These are phyloP conservation scores for Avicennia marina DNA, from an alignment of 257 asterid species.

Conservation along the genomic window DNA sequence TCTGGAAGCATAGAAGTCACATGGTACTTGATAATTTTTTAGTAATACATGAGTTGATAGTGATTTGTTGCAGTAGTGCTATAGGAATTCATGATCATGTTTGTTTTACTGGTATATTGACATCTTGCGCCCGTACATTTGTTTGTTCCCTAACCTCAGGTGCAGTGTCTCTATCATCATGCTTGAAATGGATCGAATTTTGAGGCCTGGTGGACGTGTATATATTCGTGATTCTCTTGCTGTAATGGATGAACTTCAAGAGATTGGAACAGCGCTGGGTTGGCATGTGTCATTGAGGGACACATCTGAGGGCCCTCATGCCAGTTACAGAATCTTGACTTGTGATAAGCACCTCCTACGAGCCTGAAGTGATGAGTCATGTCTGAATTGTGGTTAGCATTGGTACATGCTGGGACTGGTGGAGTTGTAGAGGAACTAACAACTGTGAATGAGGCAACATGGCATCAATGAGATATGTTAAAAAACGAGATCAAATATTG, in stretches of 20 bases:
- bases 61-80: no score
- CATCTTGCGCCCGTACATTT: neutral
- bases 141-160: slow-evolving; percentile 38
- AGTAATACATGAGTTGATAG: no score
- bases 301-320: slow-evolving; percentile 90
- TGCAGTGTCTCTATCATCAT: slow-evolving; percentile 73
- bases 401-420: slow-evolving; percentile 19
- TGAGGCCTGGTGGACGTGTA: slow-evolving; percentile 84
- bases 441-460: neutral
- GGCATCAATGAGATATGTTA: neutral
- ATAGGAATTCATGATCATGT: no score
- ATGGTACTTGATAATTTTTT: no score
- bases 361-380: slow-evolving; percentile 3
- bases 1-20: no score
- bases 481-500: slow-evolving; percentile 2
- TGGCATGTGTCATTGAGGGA: slow-evolving; percentile 73
- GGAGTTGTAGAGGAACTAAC: neutral
- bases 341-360: slow-evolving; percentile 55
- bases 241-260: slow-evolving; percentile 72
- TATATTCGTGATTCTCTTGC: slow-evolving; percentile 62
- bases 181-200: slow-evolving; percentile 92
- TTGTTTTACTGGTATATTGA: neutral
- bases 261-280: slow-evolving; percentile 63
- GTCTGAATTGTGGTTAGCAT: neutral
- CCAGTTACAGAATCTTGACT: slow-evolving; percentile 65